Conservation (phyloP, 148 eudicot species). For the Amaranthus hypochondriacus region DNA sequence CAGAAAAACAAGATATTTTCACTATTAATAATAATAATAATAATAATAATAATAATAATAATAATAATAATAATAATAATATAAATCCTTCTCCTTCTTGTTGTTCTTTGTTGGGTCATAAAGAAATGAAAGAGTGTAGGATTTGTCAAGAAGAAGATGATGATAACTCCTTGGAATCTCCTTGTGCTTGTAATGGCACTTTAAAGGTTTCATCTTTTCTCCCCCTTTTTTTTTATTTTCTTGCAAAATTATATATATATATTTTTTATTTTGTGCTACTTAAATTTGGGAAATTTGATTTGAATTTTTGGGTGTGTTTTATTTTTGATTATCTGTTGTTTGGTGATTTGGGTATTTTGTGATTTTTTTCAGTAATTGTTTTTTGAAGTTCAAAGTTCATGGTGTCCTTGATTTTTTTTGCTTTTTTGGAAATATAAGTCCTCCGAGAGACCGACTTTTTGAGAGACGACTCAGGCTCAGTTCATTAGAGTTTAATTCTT, state of each 20-base stretch:
- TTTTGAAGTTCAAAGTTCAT: not conserved
- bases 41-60: not conserved
- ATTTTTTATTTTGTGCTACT: not conserved
- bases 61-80: too few relatives aligned
- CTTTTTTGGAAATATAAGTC: not conserved
- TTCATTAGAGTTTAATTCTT: too few relatives aligned
- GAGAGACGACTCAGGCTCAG: too few relatives aligned
- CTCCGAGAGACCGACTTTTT: too few relatives aligned
- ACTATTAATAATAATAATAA: not conserved
- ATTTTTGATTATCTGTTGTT: not conserved
- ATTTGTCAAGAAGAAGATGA: constrained; percentile 85
- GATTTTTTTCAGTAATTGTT: not conserved
- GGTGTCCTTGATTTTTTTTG: not conserved
- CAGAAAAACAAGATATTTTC: not conserved
- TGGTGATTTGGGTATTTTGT: not conserved
- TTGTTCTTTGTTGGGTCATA: constrained; percentile 11
- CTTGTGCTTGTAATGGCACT: constrained; percentile 90
- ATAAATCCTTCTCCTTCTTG: not conserved
- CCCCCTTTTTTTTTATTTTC: constrained; percentile 4
- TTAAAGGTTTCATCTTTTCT: constrained; percentile 46
- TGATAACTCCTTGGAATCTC: constrained; percentile 56
- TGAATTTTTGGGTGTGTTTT: not conserved
- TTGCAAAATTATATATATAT: too few relatives aligned
- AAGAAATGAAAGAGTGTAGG: constrained; percentile 60
- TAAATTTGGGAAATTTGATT: not conserved